Conservation (phyloP, 164 flowering plant genomes). For the Brasenia schreberi region DNA sequence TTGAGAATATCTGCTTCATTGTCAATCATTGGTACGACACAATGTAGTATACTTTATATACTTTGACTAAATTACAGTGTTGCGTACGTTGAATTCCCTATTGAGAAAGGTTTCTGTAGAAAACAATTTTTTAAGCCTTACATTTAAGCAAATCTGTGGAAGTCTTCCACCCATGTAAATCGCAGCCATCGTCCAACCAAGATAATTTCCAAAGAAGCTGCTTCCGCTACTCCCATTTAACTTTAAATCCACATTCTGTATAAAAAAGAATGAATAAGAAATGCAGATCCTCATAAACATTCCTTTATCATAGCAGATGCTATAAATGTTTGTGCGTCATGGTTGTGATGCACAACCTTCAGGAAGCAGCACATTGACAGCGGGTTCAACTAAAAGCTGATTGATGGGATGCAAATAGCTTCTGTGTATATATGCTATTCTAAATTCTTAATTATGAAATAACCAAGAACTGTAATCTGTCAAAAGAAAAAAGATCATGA, state of each 20-base stretch:
- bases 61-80: background rate
- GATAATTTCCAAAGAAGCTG: constrained; percentile 32
- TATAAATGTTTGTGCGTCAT: background rate
- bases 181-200: constrained; percentile 85
- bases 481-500: background rate
- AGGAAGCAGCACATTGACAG: background rate
- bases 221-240: constrained; percentile 10
- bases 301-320: background rate
- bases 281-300: background rate
- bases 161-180: constrained; percentile 86
- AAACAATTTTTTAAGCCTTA: constrained; percentile 14
- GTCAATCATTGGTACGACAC: background rate
- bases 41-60: background rate
- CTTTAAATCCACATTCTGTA: background rate
- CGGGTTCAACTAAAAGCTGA: background rate
- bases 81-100: background rate
- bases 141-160: constrained; percentile 78
- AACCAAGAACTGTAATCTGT: background rate
- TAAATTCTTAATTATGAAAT: background rate
- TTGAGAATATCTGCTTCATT: too few species aligned
- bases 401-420: too few species aligned
- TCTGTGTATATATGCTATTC: too few species aligned
- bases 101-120: background rate
- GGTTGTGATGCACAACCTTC: too few species aligned
- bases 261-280: background rate